These are phyloP conservation scores for Piromyces finnis DNA, from an alignment of 192 early-diverging fungal genomes.

Conservation along the genomic window DNA sequence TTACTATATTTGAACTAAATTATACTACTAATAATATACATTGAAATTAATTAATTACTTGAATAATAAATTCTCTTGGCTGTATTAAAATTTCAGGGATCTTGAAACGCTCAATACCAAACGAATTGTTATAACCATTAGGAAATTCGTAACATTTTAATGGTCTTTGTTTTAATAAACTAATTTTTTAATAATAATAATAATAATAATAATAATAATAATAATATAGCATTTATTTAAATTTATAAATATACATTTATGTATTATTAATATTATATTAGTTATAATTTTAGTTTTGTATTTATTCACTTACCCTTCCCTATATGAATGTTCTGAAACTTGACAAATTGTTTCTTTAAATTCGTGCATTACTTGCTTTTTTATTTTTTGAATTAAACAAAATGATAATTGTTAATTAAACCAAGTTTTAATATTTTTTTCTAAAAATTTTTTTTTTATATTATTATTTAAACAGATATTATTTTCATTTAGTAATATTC, in stretches of 20 bases:
- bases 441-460: background rate
- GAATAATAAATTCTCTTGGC: conserved; percentile 38
- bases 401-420: too few relatives aligned
- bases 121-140: conserved; percentile 73
- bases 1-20: too few relatives aligned
- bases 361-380: conserved; percentile 62
- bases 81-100: conserved; percentile 77
- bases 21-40: background rate
- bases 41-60: conserved; percentile 4
- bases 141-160: conserved; percentile 86
- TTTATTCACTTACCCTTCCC: conserved; percentile 35
- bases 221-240: too few relatives aligned
- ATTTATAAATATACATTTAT: too few relatives aligned
- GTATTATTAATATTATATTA: too few relatives aligned
- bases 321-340: conserved; percentile 48
- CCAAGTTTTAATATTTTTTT: too few relatives aligned
- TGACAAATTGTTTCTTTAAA: conserved; percentile 86
- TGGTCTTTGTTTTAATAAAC: conserved; percentile 17
- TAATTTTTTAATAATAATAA: background rate
- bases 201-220: too few relatives aligned
- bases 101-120: conserved; percentile 62
- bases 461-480: background rate
- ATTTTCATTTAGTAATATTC: background rate
- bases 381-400: background rate
- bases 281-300: too few relatives aligned